These are phyloP conservation scores for Penicillium canescens DNA, from an alignment of 495 filamentous ascomycete genomes.

Conservation along the genomic window DNA sequence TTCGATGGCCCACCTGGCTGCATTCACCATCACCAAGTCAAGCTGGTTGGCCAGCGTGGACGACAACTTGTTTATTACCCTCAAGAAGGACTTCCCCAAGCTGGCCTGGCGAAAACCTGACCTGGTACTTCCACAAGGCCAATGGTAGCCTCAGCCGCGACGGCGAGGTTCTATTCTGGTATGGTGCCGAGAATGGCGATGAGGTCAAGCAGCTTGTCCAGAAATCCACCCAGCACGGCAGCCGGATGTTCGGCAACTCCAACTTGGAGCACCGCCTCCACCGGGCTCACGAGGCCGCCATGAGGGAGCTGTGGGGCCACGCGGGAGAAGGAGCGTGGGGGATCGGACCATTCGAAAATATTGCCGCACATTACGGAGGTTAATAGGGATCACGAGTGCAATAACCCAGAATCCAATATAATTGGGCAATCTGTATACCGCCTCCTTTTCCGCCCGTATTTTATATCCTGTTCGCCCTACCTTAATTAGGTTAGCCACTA, in stretches of 20 bases:
- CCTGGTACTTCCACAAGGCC: constrained; percentile 98
- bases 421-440: no score
- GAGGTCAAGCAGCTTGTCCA: constrained; percentile 85
- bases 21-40: constrained; percentile 91
- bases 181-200: constrained; percentile 81
- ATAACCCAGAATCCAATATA: no score
- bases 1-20: constrained; percentile 74
- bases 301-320: no score
- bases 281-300: no score
- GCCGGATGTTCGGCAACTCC: constrained; percentile 86
- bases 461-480: no score
- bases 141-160: constrained; percentile 84
- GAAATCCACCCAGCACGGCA: constrained; percentile 80
- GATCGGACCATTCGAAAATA: no score
- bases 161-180: constrained; percentile 96
- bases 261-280: constrained; percentile 85
- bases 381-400: no score
- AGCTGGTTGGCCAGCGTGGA: constrained; percentile 95
- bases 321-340: no score
- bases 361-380: no score
- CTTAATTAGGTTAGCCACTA: no score
- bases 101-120: constrained; percentile 95
- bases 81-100: constrained; percentile 90
- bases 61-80: constrained; percentile 93
- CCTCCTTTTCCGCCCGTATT: no score